Evolutionary conservation across 306 rosid species (phyloP), one percentile per base, ranked within the genome.

Genomic region (Quercus ilex): DNA sequence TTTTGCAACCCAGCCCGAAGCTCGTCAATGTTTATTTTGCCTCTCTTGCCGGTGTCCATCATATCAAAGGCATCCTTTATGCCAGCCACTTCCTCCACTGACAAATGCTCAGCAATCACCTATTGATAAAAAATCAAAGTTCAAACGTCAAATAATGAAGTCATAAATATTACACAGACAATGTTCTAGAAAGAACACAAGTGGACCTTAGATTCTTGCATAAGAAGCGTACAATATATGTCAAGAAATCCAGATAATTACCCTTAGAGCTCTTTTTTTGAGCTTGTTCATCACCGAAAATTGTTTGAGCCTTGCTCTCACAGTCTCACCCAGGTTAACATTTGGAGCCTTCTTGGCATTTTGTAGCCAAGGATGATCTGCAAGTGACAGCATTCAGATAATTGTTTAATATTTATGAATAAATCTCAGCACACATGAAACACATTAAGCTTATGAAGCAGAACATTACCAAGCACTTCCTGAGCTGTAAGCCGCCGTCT

Each of bases 241-340:
- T n/a, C 13, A 49, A 55, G 70, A 56, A 38, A 55, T 33, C 52
- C 23, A 49, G 75, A 62, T 19, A 41, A 77, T 75, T 86, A 89
- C 92, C 90, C 92, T 87, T 1, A 89, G 58, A 67, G 92, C 92
- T 82, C 92, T 86, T 49, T 82, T 89, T 72, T 89, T 89, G 75
- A 89, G 87, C 83, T 86, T 89, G 87, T 89, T 89, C 92, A 89
- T 89, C 1, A 89, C 81, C 5, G 92, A 89, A 76, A 89, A 89
- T 69, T 89, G 92, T 60, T 86, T 86, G 58, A 89, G 84, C 79
- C 92, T 86, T 55, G 92, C 90, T 82, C 85, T 86, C 75, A 89
- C 92, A 68, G 87, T 86, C 80, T 89, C 92, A 4, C 92, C 92
- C 68, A 89, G 82, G 35, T 90, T 80, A 55, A 89, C 90, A 80